Evolutionary conservation across 2,329 filamentous ascomycete genomes (phyloP).

Genomic region (Penicillium capsulatum): DNA sequence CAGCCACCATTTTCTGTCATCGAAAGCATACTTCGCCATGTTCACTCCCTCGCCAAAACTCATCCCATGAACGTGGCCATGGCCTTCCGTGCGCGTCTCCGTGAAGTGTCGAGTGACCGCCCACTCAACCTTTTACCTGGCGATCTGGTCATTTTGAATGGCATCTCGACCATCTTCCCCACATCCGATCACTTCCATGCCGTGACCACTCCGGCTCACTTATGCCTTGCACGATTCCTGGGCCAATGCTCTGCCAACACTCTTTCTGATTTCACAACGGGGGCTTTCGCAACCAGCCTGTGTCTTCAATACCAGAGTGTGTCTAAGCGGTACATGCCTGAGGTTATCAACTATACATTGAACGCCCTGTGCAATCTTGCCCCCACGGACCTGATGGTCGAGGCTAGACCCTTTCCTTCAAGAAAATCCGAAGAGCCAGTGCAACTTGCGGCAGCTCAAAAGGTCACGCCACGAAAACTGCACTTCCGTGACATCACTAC

Average conservation of each 20-base stretch:
- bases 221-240: constrained; percentile 78
- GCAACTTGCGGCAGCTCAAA: constrained; percentile 43
- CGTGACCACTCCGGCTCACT: constrained; percentile 82
- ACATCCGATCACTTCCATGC: constrained; percentile 97
- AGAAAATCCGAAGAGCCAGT: constrained; percentile 54
- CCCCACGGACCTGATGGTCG: constrained; percentile 49
- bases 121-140: constrained; percentile 55
- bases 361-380: constrained; percentile 67
- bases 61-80: constrained; percentile 74
- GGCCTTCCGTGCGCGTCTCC: constrained; percentile 71
- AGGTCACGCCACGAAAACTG: constrained; percentile 49
- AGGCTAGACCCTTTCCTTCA: constrained; percentile 57
- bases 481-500: constrained; percentile 55
- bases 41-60: constrained; percentile 86
- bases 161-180: constrained; percentile 79
- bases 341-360: constrained; percentile 75
- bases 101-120: constrained; percentile 50
- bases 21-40: constrained; percentile 79
- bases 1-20: constrained; percentile 62
- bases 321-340: constrained; percentile 83
- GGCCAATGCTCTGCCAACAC: constrained; percentile 67
- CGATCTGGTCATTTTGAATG: constrained; percentile 78
- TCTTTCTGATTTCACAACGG: constrained; percentile 64
- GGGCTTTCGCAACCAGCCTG: constrained; percentile 74
- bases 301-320: constrained; percentile 76